Conservation (phyloP, 495 filamentous ascomycete genomes). For the Durotheca rogersii region DNA sequence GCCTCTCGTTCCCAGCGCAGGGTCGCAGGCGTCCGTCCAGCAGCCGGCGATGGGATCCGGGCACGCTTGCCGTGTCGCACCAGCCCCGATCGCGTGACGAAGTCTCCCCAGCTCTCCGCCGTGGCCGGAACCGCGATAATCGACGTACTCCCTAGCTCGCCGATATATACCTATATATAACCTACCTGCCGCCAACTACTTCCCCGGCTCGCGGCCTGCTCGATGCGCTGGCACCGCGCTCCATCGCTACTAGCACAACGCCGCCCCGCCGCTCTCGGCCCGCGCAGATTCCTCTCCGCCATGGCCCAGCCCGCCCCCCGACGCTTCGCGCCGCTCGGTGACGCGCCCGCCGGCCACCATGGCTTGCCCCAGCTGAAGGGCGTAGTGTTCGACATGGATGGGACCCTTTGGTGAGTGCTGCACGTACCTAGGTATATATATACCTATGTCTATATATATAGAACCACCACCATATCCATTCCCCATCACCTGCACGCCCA, state of each 20-base stretch:
- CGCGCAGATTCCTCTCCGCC: constrained; percentile 38
- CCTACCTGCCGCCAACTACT: no score
- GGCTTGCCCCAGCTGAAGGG: constrained; percentile 66
- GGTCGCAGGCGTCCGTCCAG: no score
- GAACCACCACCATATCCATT: neutral
- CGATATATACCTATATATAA: no score
- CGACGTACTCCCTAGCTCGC: no score
- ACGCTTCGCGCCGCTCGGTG: constrained; percentile 54
- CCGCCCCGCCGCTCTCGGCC: neutral
- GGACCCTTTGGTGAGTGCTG: constrained; percentile 77
- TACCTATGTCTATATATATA: no score
- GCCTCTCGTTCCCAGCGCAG: no score
- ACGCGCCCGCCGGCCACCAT: constrained; percentile 14
- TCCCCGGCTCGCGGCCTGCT: no score
- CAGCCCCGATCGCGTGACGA: neutral
- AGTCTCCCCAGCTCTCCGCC: neutral
- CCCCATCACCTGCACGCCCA: neutral
- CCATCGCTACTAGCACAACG: neutral
- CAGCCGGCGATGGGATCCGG: no score
- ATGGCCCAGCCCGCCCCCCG: constrained; percentile 37
- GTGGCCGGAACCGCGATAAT: no score
- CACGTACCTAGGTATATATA: neutral
- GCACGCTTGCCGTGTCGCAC: neutral
- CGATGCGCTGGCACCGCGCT: no score
- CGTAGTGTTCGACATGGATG: constrained; percentile 93